Conservation (phyloP, 2,329 filamentous ascomycete genomes). For the Tetracladium maxilliforme region DNA sequence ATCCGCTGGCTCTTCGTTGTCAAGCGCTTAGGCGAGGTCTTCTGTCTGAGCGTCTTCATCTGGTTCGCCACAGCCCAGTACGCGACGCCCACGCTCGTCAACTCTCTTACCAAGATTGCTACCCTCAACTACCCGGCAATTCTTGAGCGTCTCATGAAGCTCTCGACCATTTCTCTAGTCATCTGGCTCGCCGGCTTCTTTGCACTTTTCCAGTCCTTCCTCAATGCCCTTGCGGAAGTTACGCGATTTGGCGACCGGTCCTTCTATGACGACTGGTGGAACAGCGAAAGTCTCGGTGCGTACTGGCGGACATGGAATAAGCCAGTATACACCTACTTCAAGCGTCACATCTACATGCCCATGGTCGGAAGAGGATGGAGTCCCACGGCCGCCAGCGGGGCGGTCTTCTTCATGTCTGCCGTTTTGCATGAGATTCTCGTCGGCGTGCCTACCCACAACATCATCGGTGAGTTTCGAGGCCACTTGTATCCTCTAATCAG, state of each 20-base stretch:
- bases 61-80: slow-evolving; percentile 95
- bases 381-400: slow-evolving; percentile 51
- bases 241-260: slow-evolving; percentile 82
- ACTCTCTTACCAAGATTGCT: slow-evolving; percentile 79
- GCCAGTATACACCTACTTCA: slow-evolving; percentile 94
- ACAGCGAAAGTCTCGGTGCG: slow-evolving; percentile 65
- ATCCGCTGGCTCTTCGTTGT: slow-evolving; percentile 81
- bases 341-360: slow-evolving; percentile 81
- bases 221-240: slow-evolving; percentile 85
- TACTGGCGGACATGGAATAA: slow-evolving; percentile 99
- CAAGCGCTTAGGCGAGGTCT: slow-evolving; percentile 68
- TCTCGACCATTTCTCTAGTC: slow-evolving; percentile 86
- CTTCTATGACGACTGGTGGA: slow-evolving; percentile 99
- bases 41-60: slow-evolving; percentile 72
- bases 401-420: slow-evolving; percentile 81
- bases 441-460: slow-evolving; percentile 85
- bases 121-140: slow-evolving; percentile 70
- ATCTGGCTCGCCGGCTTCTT: slow-evolving; percentile 99
- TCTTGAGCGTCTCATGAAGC: slow-evolving; percentile 78
- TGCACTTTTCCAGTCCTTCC: slow-evolving; percentile 80
- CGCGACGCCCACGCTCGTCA: slow-evolving; percentile 74
- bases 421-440: slow-evolving; percentile 86
- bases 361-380: slow-evolving; percentile 75
- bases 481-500: slow-evolving; percentile 4
- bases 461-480: slow-evolving; percentile 49